Evolutionary conservation across 345 rosid genomes (phyloP).

Genomic region (Melaleuca quinquenervia): DNA sequence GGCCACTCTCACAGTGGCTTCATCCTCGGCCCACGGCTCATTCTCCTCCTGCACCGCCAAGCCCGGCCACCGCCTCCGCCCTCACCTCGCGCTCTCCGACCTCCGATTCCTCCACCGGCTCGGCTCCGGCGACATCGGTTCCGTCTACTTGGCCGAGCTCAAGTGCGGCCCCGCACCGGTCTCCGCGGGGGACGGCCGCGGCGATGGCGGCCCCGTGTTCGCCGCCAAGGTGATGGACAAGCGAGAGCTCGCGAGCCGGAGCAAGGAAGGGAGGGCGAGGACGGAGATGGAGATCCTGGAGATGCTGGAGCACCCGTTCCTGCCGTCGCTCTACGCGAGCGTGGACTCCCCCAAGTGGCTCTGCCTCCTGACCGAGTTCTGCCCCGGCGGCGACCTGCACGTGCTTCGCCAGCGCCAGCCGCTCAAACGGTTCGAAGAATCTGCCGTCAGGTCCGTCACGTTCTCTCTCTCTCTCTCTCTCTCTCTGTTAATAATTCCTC

Average conservation of each 20-base stretch:
- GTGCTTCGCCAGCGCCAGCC: conserved; percentile 88
- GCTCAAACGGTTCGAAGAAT: conserved; percentile 62
- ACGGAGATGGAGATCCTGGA: conserved; percentile 80
- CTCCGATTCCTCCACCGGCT: conserved; percentile 69
- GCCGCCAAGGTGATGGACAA: conserved; percentile 95
- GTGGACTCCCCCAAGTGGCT: conserved; percentile 76
- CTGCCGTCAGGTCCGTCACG: conserved; percentile 71
- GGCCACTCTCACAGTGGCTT: conserved; percentile 58
- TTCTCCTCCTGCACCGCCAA: conserved; percentile 34
- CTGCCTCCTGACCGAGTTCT: conserved; percentile 84
- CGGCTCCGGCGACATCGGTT: conserved; percentile 93
- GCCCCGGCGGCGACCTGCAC: conserved; percentile 97
- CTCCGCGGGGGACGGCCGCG: background rate
- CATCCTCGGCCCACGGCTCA: conserved; percentile 46
- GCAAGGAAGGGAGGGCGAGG: conserved; percentile 77
- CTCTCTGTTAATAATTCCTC: background rate
- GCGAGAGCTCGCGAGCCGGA: conserved; percentile 67
- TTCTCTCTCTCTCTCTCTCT: background rate
- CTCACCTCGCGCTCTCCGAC: conserved; percentile 54
- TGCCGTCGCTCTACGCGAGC: conserved; percentile 67
- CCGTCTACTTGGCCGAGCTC: conserved; percentile 71
- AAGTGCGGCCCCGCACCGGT: conserved; percentile 18
- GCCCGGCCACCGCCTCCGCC: conserved; percentile 2
- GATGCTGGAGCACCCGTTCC: conserved; percentile 76
- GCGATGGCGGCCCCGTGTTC: conserved; percentile 6